Base-by-base conservation (phyloP, 371 early-diverging fungal species). In the Haplosporangium sp. region DNA sequence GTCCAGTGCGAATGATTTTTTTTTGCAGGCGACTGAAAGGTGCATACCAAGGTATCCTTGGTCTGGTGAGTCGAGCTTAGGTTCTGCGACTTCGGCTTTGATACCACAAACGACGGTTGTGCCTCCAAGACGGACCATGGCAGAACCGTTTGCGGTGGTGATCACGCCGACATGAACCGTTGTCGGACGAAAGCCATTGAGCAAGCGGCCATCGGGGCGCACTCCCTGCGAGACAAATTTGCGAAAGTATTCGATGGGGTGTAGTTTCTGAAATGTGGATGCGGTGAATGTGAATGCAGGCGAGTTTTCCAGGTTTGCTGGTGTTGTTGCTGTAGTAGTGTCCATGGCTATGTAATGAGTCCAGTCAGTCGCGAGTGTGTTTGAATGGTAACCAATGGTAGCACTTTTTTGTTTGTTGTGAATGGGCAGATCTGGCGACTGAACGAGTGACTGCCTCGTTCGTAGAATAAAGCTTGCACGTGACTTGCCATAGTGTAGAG, bases 11-110 rank as follows among this genome's bases (percentile, higher is more conserved):
- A 21, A 46, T 18, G 38, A 51, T 12, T 23, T 13, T 50, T 50
- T 50, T n/a, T 13, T n/a, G n/a, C n/a, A n/a, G n/a, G n/a, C n/a
- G n/a, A n/a, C 18, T 50, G 16, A 6, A 7, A n/a, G 16, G 10
- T 50, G 10, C 62, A 14, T 68, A 93, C 94, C 95, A 36, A 98
- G 82, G 69, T 87, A 96, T 12, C 98, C 98, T 62, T 88, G 76
- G 52, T 85, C 80, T 16, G 95, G 95, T 20, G 52, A 63, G 65
- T 83, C 86, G 12, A 93, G 74, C 43, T 83, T 86, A 18, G 98
- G 97, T 67, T 91, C 92, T 52, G 95, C 87, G 1, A 97, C 95
- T 82, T 97, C 96, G n/a, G 95, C 97, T 74, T 97, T 97, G 58
- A 98, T 90, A 48, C 95, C 98, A 74, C 97, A 96, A 5, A 96